Percentiles rank a stretch among this genome's conserved stretches.
Evolutionary conservation across 2,329 filamentous ascomycete genomes (phyloP).

Genomic region (Lojkania enalia): DNA sequence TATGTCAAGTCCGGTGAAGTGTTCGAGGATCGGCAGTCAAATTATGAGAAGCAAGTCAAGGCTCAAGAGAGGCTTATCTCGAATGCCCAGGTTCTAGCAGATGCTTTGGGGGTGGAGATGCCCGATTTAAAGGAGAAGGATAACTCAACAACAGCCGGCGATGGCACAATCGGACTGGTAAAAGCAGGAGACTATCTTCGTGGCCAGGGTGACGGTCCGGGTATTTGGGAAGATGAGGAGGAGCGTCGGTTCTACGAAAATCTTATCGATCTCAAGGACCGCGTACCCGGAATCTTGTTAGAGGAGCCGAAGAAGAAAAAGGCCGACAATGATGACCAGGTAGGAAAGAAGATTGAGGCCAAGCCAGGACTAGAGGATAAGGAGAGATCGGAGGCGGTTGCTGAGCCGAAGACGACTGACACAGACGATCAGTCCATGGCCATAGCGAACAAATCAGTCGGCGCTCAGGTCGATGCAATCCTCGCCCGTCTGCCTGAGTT

Average conservation of each 20-base stretch:
- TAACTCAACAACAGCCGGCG: conserved; percentile 64
- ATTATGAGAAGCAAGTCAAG: conserved; percentile 92
- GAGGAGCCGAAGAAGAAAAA: conserved; percentile 98
- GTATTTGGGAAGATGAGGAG: conserved; percentile 98
- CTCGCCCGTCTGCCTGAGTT: conserved; percentile 87
- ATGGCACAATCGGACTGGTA: conserved; percentile 85
- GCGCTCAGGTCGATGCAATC: conserved; percentile 91
- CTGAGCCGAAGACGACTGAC: conserved; percentile 57
- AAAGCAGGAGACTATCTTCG: conserved; percentile 93
- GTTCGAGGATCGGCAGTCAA: conserved; percentile 94
- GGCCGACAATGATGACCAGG: conserved; percentile 75
- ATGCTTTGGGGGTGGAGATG: conserved; percentile 88
- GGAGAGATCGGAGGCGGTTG: conserved; percentile 47
- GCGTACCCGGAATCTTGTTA: conserved; percentile 88
- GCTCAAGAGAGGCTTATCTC: conserved; percentile 85
- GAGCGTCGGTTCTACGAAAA: conserved; percentile 98
- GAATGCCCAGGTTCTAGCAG: conserved; percentile 89
- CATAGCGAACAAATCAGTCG: conserved; percentile 96
- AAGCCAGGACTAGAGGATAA: conserved; percentile 48
- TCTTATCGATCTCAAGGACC: conserved; percentile 89
- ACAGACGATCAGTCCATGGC: conserved; percentile 85
- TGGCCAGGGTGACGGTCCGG: conserved; percentile 84
- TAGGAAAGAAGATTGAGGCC: conserved; percentile 69
- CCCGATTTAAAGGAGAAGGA: conserved; percentile 87
- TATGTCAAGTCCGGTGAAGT: conserved; percentile 99